Conservation (phyloP, 2,329 filamentous ascomycete genomes). For the Phialemoniopsis sp. region DNA sequence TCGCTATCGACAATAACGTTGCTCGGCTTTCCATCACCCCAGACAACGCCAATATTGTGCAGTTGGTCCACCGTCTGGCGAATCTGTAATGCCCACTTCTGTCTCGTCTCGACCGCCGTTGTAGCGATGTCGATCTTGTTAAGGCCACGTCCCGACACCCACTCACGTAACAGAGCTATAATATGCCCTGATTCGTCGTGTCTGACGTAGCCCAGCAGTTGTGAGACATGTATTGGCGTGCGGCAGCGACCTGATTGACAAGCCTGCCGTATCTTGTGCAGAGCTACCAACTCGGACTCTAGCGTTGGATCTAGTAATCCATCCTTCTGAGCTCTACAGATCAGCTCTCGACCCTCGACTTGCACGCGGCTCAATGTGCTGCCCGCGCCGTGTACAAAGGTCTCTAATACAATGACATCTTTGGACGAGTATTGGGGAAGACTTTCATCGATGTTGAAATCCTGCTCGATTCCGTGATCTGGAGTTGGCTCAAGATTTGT, state of each 20-base stretch:
- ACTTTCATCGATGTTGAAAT: no score
- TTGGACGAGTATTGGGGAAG: constrained; percentile 4
- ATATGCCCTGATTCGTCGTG: constrained; percentile 2
- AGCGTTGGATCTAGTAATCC: not conserved
- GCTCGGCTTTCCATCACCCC: constrained; percentile 23
- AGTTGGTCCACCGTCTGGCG: constrained; percentile 17
- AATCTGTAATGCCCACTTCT: constrained; percentile 15
- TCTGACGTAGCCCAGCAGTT: constrained; percentile 5
- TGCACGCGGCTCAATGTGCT: constrained; percentile 2
- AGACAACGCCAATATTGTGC: constrained; percentile 19
- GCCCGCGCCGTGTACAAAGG: not conserved
- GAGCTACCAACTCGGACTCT: constrained; percentile 1
- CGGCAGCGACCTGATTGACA: not conserved
- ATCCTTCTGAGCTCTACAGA: constrained; percentile 1
- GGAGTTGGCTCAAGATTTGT: no score
- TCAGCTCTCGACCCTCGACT: constrained; percentile 1
- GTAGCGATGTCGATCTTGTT: constrained; percentile 1
- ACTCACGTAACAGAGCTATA: constrained; percentile 5
- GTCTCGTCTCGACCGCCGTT: not conserved
- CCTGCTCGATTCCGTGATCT: no score
- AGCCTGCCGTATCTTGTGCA: not conserved
- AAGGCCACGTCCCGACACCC: constrained; percentile 1
- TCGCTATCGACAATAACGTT: constrained; percentile 31
- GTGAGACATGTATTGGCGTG: constrained; percentile 1
- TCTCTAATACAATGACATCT: constrained; percentile 3